Conservation (phyloP, 176 grass and related monocot genomes). For the Aegilops bicornis region DNA sequence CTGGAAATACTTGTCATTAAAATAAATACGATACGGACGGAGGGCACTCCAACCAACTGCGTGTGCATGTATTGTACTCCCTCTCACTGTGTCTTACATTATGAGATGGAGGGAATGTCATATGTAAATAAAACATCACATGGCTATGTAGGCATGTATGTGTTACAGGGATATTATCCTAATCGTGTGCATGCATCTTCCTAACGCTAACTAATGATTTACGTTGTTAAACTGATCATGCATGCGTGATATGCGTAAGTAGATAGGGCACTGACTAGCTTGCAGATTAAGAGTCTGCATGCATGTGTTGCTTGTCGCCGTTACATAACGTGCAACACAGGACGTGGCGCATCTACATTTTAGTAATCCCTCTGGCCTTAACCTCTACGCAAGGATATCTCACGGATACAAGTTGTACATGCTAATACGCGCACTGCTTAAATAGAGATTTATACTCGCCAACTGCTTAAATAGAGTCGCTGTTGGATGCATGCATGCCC, state of each 20-base stretch:
- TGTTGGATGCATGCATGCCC: not conserved
- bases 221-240: not conserved
- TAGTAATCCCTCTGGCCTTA: no score
- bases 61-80: no score
- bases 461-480: no score
- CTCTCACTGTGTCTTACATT: no score
- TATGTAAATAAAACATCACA: not conserved
- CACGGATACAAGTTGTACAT: not conserved
- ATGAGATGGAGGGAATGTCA: no score
- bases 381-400: no score
- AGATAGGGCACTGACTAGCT: not conserved
- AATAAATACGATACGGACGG: no score
- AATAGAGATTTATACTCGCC: not conserved
- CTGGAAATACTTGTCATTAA: no score
- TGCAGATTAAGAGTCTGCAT: not conserved
- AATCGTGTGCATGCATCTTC: not conserved
- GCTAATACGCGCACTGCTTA: not conserved
- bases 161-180: not conserved
- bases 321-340: not conserved
- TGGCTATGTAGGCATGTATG: not conserved
- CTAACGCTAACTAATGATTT: not conserved
- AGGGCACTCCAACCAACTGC: no score
- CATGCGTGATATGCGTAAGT: not conserved
- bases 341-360: no score
- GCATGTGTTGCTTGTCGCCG: not conserved